Conservation (phyloP, 106 monocot genomes). For the Iris macrosiphon region DNA sequence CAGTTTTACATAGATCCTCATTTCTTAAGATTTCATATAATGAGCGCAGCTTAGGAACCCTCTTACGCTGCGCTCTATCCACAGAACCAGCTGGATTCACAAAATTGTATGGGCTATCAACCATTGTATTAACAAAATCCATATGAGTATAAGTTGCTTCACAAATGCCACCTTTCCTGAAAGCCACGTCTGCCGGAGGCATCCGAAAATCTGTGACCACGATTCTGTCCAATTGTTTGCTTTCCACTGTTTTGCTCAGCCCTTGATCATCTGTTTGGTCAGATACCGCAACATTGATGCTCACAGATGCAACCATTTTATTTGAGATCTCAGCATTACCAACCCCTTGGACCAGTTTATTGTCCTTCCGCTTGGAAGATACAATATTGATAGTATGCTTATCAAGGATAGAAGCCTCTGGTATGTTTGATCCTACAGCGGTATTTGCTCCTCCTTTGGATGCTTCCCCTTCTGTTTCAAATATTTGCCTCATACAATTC, state of each 20-base stretch:
- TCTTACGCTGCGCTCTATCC: conserved; percentile 16
- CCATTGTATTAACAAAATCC: not conserved
- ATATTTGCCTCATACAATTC: conserved; percentile 1
- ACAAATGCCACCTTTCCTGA: too few relatives aligned
- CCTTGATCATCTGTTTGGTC: not conserved
- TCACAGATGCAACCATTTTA: not conserved
- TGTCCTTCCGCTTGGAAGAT: conserved; percentile 5
- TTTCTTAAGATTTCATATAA: conserved; percentile 53
- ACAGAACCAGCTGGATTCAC: not conserved
- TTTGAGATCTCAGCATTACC: conserved; percentile 3
- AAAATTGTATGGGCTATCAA: conserved; percentile 3
- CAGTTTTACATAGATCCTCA: conserved; percentile 4
- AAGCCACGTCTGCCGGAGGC: conserved; percentile 7
- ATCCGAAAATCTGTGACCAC: not conserved
- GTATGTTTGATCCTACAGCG: not conserved
- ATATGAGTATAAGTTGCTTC: conserved; percentile 11
- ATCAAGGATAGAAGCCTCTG: not conserved
- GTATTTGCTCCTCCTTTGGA: not conserved
- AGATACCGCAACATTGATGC: not conserved
- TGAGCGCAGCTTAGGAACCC: conserved; percentile 32
- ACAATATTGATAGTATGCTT: not conserved
- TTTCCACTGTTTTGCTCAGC: conserved; percentile 1
- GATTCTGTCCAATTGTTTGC: not conserved
- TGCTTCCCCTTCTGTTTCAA: not conserved
- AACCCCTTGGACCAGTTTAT: conserved; percentile 1